Conservation (phyloP, 768 basidiomycete species). For the Trametes punicea region DNA sequence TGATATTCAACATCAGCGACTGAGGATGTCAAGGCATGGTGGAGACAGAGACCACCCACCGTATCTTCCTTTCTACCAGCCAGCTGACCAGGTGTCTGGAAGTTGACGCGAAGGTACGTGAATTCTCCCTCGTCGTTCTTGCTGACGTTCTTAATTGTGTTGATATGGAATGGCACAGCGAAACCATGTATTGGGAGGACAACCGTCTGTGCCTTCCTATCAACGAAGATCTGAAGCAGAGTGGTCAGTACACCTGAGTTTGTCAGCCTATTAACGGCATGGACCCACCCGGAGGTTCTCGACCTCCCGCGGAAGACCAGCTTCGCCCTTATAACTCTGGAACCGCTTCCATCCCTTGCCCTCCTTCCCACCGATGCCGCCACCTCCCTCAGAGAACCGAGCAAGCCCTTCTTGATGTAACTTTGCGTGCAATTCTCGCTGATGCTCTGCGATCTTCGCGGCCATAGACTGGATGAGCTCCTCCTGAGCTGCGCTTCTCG, state of each 20-base stretch:
- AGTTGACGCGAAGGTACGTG: conserved; percentile 94
- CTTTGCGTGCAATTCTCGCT: conserved; percentile 72
- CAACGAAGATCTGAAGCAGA: conserved; percentile 72
- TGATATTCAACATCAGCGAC: background rate
- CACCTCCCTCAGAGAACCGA: conserved; percentile 80
- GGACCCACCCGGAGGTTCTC: conserved; percentile 71
- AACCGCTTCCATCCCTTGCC: conserved; percentile 95
- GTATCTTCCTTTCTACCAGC: conserved; percentile 99
- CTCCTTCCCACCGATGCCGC: conserved; percentile 70
- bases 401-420: conserved; percentile 79
- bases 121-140: conserved; percentile 97
- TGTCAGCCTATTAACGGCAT: background rate
- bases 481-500: conserved; percentile 81
- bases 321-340: conserved; percentile 96
- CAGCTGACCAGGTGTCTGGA: conserved; percentile 96
- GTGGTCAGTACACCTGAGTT: background rate
- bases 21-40: background rate
- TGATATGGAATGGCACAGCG: conserved; percentile 97
- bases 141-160: conserved; percentile 95
- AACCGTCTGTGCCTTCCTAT: conserved; percentile 86
- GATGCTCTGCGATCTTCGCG: conserved; percentile 84
- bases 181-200: conserved; percentile 93
- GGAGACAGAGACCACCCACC: conserved; percentile 67
- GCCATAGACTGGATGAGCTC: conserved; percentile 76
- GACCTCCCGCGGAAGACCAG: conserved; percentile 79